Percentiles rank a stretch among this genome's conserved stretches.
Conservation (phyloP, 1,284 basidiomycete genomes). For the Pholiota adiposa region DNA sequence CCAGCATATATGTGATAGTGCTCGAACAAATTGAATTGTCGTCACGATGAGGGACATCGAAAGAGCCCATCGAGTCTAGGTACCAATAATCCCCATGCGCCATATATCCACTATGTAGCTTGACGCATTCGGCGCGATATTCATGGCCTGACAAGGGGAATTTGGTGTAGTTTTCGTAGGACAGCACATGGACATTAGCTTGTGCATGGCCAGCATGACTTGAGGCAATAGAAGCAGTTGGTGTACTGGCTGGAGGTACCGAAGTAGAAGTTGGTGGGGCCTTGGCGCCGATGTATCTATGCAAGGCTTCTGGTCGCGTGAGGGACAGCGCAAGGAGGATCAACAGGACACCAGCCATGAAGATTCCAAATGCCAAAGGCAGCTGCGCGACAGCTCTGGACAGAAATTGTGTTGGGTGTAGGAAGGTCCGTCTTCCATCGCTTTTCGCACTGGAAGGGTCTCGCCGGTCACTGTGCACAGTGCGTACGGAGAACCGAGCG, state of each 20-base stretch:
- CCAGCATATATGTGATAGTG: slow-evolving; percentile 72
- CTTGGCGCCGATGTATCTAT: slow-evolving; percentile 45
- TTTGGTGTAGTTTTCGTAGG: slow-evolving; percentile 62
- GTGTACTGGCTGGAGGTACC: slow-evolving; percentile 11
- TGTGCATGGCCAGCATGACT: slow-evolving; percentile 10
- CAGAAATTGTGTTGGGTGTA: slow-evolving; percentile 17
- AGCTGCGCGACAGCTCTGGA: slow-evolving; percentile 24
- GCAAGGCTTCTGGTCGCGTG: slow-evolving; percentile 50
- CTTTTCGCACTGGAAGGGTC: slow-evolving; percentile 45
- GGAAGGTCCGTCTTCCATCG: slow-evolving; percentile 17
- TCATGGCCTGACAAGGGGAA: slow-evolving; percentile 60
- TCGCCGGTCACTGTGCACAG: slow-evolving; percentile 35
- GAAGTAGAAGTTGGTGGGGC: slow-evolving; percentile 14
- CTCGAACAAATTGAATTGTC: slow-evolving; percentile 50
- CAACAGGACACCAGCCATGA: slow-evolving; percentile 53
- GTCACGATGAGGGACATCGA: slow-evolving; percentile 56
- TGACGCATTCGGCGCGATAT: slow-evolving; percentile 60
- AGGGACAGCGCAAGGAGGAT: slow-evolving; percentile 55
- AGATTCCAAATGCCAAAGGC: slow-evolving; percentile 49
- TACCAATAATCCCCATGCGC: slow-evolving; percentile 62
- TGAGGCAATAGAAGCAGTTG: slow-evolving; percentile 14
- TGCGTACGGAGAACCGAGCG: slow-evolving; percentile 38
- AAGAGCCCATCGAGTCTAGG: slow-evolving; percentile 33
- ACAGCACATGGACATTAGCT: slow-evolving; percentile 44
- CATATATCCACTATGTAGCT: slow-evolving; percentile 51